These are phyloP conservation scores for Leersia perrieri DNA, from an alignment of 176 grass and related monocot species.

Conservation along the genomic window DNA sequence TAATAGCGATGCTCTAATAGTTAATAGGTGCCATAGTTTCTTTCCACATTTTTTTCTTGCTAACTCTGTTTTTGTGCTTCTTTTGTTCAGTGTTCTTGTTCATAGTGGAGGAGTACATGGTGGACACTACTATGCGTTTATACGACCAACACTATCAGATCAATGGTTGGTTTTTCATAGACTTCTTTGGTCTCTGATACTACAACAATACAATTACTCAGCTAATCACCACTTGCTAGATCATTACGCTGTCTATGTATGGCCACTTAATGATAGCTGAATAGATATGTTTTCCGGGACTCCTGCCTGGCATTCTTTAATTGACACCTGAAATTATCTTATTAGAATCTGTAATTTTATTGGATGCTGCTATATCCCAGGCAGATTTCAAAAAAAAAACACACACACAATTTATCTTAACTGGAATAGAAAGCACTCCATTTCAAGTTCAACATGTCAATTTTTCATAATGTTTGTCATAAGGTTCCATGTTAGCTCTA, in stretches of 20 bases:
- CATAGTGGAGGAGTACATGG: conserved; percentile 95
- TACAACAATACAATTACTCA: neutral
- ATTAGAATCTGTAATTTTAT: neutral
- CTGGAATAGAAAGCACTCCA: neutral
- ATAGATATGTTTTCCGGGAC: neutral
- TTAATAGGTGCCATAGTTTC: neutral
- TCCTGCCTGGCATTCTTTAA: neutral
- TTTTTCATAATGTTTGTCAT: conserved; percentile 19
- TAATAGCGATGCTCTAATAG: neutral
- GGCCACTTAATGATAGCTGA: conserved; percentile 1
- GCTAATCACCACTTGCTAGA: conserved; percentile 18
- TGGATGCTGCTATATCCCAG: neutral
- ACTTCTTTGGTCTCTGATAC: conserved; percentile 10
- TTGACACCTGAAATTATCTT: neutral
- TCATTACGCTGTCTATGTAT: conserved; percentile 8
- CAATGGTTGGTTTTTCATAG: conserved; percentile 63
- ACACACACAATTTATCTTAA: neutral
- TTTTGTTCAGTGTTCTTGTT: conserved; percentile 82
- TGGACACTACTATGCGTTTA: conserved; percentile 93
- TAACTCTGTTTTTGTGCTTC: conserved; percentile 35
- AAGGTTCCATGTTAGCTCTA: neutral
- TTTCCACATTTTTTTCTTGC: conserved; percentile 1
- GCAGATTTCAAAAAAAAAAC: neutral
- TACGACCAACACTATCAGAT: conserved; percentile 70
- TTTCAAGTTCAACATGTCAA: conserved; percentile 2